phyloP scores from a whole-genome alignment of 2,329 filamentous ascomycete species.

The Nemania diffusa region DNA sequence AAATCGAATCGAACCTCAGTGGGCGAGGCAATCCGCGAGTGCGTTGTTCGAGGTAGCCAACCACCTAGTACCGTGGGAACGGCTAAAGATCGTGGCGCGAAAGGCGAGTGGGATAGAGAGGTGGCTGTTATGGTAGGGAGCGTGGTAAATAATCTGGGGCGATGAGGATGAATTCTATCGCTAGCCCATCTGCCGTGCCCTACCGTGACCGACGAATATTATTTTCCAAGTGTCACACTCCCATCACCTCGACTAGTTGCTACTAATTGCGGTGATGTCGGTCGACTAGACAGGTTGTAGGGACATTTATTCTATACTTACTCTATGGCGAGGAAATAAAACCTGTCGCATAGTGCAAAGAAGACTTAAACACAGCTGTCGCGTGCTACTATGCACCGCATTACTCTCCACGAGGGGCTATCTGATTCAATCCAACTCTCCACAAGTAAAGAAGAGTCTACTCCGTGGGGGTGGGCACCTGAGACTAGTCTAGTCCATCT shows the following conservation, averaged over 20 bases:
- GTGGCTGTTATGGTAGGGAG: conserved; percentile 94
- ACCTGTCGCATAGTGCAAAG: neutral
- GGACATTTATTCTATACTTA: too few relatives aligned
- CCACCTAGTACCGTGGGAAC: conserved; percentile 66
- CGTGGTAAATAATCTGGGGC: conserved; percentile 70
- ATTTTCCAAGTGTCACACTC: too few relatives aligned
- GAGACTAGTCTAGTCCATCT: neutral
- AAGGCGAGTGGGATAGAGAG: conserved; percentile 82
- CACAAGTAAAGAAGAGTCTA: too few relatives aligned
- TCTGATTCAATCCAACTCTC: too few relatives aligned
- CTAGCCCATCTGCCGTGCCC: neutral
- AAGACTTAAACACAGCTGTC: neutral
- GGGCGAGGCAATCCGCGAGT: conserved; percentile 80
- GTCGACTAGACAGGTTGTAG: too few relatives aligned
- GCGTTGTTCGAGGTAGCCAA: conserved; percentile 81
- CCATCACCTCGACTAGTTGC: neutral
- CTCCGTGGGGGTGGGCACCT: too few relatives aligned
- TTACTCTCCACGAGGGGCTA: neutral
- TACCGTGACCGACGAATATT: too few relatives aligned
- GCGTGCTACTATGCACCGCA: neutral
- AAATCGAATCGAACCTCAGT: conserved; percentile 79
- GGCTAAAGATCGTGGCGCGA: conserved; percentile 55
- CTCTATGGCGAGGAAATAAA: neutral
- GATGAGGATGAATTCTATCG: conserved; percentile 44
- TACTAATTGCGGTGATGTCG: neutral